Evolutionary conservation across 768 basidiomycete species (phyloP).

Genomic region (Agrocybe praecox): DNA sequence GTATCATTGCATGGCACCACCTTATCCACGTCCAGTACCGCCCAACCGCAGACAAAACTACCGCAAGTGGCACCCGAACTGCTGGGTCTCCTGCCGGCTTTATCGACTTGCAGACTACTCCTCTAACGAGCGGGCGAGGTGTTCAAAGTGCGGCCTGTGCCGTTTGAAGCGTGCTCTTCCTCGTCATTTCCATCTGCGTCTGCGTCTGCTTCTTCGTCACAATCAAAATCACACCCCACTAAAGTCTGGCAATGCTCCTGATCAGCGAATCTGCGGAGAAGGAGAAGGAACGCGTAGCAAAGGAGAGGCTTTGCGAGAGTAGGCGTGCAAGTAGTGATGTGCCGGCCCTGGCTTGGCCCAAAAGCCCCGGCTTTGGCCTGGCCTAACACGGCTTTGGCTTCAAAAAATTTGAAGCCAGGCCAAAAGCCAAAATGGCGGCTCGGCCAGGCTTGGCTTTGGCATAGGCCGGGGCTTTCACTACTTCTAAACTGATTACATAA

Average conservation of each 20-base stretch:
- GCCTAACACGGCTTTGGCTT: slow-evolving; percentile 3
- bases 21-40: too few species aligned
- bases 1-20: too few species aligned
- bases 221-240: too few species aligned
- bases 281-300: slow-evolving; percentile 17
- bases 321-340: slow-evolving; percentile 16
- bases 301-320: slow-evolving; percentile 20
- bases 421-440: background rate
- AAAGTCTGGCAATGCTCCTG: slow-evolving; percentile 14
- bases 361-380: slow-evolving; percentile 14
- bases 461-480: too few species aligned
- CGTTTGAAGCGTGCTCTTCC: slow-evolving; percentile 8
- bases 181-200: too few species aligned
- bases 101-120: slow-evolving; percentile 25
- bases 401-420: background rate
- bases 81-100: slow-evolving; percentile 34
- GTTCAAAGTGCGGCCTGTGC: slow-evolving; percentile 24
- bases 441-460: too few species aligned
- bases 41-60: too few species aligned
- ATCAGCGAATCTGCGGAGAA: slow-evolving; percentile 5
- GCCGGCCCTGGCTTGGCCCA: slow-evolving; percentile 8
- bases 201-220: too few species aligned
- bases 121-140: slow-evolving; percentile 26
- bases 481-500: too few species aligned
- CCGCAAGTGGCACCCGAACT: slow-evolving; percentile 34